Evolutionary conservation across 306 rosid genomes (phyloP).

Genomic region (Cucumis hystrix): DNA sequence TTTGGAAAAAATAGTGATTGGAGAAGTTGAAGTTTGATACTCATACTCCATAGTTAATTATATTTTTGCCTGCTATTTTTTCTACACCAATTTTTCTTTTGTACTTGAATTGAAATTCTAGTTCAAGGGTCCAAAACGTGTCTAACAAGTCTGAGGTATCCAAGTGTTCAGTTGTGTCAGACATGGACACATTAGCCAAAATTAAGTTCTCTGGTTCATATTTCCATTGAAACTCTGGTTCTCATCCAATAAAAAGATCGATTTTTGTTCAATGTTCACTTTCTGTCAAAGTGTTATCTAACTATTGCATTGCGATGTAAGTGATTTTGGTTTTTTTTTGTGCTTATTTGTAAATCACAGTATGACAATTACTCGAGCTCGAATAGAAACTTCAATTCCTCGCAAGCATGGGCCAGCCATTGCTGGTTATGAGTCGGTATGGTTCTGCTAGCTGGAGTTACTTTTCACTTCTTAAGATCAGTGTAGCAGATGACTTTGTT

Average conservation of each 20-base stretch:
- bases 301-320: background rate
- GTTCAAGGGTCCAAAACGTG: background rate
- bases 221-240: background rate
- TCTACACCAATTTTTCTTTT: background rate
- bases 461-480: background rate
- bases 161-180: background rate
- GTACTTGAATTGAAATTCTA: background rate
- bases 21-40: background rate
- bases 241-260: background rate
- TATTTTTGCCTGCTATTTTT: background rate
- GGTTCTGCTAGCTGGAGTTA: constrained; percentile 10
- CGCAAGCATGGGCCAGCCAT: constrained; percentile 94
- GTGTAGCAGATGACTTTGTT: background rate
- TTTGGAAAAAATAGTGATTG: background rate
- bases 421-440: constrained; percentile 89
- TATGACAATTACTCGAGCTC: constrained; percentile 74
- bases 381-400: constrained; percentile 91
- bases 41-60: background rate
- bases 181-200: background rate
- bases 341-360: constrained; percentile 25
- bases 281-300: background rate
- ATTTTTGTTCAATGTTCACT: background rate
- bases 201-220: background rate
- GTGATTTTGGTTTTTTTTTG: background rate
- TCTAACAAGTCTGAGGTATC: background rate